phyloP scores from a whole-genome alignment of 2,329 filamentous ascomycete species.

The Fusarium burgessii region DNA sequence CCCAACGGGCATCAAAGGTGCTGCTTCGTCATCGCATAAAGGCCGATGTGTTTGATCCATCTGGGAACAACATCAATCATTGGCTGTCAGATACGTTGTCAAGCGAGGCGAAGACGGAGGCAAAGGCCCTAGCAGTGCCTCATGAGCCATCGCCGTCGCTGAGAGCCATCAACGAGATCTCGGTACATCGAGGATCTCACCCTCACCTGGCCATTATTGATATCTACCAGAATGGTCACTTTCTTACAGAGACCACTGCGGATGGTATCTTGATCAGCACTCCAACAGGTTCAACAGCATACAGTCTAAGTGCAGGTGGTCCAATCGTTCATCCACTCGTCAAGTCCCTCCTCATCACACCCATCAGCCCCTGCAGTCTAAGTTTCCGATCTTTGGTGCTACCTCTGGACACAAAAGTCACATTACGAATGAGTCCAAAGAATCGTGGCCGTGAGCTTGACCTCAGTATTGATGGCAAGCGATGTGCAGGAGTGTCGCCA shows the following conservation, averaged over 20 bases:
- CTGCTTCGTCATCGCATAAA: slow-evolving; percentile 88
- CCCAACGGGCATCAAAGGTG: slow-evolving; percentile 79
- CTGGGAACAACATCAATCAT: slow-evolving; percentile 71
- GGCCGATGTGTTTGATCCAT: slow-evolving; percentile 82
- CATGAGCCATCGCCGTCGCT: slow-evolving; percentile 58
- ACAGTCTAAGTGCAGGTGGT: slow-evolving; percentile 91
- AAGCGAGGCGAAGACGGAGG: slow-evolving; percentile 57
- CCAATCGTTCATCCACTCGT: slow-evolving; percentile 95
- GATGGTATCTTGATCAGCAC: slow-evolving; percentile 96
- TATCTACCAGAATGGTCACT: slow-evolving; percentile 88
- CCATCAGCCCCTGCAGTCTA: slow-evolving; percentile 91
- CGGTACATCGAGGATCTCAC: slow-evolving; percentile 89
- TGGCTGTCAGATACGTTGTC: slow-evolving; percentile 60
- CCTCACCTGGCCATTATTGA: slow-evolving; percentile 93
- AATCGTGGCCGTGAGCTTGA: slow-evolving; percentile 82
- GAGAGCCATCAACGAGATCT: slow-evolving; percentile 92
- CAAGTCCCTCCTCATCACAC: slow-evolving; percentile 87
- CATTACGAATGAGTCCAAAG: slow-evolving; percentile 82
- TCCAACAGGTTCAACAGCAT: slow-evolving; percentile 94
- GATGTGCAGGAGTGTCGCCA: slow-evolving; percentile 74
- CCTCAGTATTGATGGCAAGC: slow-evolving; percentile 82
- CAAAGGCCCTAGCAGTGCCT: slow-evolving; percentile 51
- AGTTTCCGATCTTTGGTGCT: slow-evolving; percentile 93
- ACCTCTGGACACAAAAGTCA: slow-evolving; percentile 86
- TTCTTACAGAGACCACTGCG: slow-evolving; percentile 92